Evolutionary conservation across 2,329 filamentous ascomycete species (phyloP).

Genomic region (Pseudocercospora macadamiae): DNA sequence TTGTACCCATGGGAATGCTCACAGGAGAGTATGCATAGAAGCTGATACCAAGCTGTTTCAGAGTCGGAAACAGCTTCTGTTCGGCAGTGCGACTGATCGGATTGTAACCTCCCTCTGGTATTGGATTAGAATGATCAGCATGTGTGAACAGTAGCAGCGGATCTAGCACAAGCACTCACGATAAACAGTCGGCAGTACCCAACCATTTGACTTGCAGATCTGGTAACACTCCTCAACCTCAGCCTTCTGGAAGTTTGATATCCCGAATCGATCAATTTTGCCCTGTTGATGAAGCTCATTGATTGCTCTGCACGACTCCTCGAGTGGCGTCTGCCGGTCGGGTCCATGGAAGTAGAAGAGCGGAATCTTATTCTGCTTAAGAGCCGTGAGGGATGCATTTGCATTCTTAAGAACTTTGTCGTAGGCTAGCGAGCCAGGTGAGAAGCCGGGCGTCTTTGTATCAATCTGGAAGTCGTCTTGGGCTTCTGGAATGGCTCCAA

Average conservation of each 20-base stretch:
- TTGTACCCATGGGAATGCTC: too few relatives aligned
- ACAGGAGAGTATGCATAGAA: slow-evolving; percentile 49
- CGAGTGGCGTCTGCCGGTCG: slow-evolving; percentile 48
- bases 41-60: slow-evolving; percentile 46
- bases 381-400: slow-evolving; percentile 32
- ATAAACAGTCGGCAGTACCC: slow-evolving; percentile 49
- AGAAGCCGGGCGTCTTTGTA: slow-evolving; percentile 37
- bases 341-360: slow-evolving; percentile 51
- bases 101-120: slow-evolving; percentile 47
- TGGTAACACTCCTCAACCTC: slow-evolving; percentile 52
- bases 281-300: slow-evolving; percentile 52
- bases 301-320: slow-evolving; percentile 52
- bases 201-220: slow-evolving; percentile 46
- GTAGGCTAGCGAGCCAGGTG: slow-evolving; percentile 28
- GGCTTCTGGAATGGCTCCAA: slow-evolving; percentile 40
- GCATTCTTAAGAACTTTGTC: slow-evolving; percentile 32
- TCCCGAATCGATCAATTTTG: slow-evolving; percentile 49
- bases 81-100: slow-evolving; percentile 41
- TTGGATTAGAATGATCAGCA: neutral
- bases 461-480: slow-evolving; percentile 30
- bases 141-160: neutral
- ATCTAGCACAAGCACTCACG: slow-evolving; percentile 25
- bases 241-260: slow-evolving; percentile 52
- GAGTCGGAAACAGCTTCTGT: slow-evolving; percentile 43
- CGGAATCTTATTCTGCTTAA: slow-evolving; percentile 37